Evolutionary conservation across 23 red algal species (phyloP), one percentile per base, ranked within the genome.

Genomic region (Agarophyton chilense): DNA sequence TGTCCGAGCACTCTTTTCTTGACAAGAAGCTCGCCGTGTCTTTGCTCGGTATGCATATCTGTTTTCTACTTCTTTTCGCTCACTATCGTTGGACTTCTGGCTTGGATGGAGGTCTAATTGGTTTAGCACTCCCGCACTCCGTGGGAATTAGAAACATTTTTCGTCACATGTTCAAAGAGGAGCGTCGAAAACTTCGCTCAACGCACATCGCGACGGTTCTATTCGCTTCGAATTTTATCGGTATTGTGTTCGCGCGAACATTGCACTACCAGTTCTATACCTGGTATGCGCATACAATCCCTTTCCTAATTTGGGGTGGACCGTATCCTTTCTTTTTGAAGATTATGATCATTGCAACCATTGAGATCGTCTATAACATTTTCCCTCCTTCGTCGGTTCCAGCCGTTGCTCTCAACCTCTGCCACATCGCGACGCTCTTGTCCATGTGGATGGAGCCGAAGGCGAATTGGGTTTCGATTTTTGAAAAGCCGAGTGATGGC

Each of bases 351-450:
- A n/a, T n/a, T n/a, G n/a, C n/a, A n/a, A n/a, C n/a, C n/a, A n/a
- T n/a, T n/a, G n/a, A n/a, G 74, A 18, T 88, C 39, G 96, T 95
- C 21, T 98, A 88, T 50, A 95, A 98, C 52, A 79, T 82, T 4
- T 98, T 95, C 71, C 96, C 96, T 56, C 96, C 96, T 24, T 66
- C 64, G 19, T 34, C 73, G 41, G 8, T 41, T 10, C 65, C 93
- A 43, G 85, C 92, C 13, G 28, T 90, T 34, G 34, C 52, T 55
- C 81, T 98, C 12, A 92, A 98, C 60, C 26, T 68, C 10, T 84
- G 77, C 32, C 95, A 97, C 56, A 40, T 75, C 19, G n/a, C n/a
- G n/a, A n/a, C n/a, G n/a, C n/a, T n/a, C n/a, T n/a, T n/a, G n/a
- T n/a, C n/a, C n/a, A n/a, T n/a, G n/a, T n/a, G n/a, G n/a, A n/a